Evolutionary conservation across 768 basidiomycete genomes (phyloP).

Genomic region (Leucogyrophana mollusca): DNA sequence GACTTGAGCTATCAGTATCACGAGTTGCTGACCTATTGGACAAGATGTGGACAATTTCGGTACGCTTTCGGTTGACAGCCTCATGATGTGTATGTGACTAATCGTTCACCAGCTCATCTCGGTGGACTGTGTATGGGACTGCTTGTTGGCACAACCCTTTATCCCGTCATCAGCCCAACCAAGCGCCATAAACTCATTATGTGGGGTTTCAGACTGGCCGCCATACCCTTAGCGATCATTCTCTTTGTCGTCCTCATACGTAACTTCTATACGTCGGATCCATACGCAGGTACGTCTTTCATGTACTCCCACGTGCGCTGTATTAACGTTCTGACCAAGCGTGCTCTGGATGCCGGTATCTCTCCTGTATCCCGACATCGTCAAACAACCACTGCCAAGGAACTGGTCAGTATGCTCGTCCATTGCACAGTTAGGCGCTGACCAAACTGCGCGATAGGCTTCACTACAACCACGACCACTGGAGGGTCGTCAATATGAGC

Average conservation of each 20-base stretch:
- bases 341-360: slow-evolving; percentile 83
- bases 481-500: slow-evolving; percentile 27
- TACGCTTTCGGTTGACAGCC: too few relatives aligned
- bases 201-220: slow-evolving; percentile 70
- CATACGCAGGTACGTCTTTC: slow-evolving; percentile 65
- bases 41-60: slow-evolving; percentile 89
- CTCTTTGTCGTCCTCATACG: slow-evolving; percentile 79
- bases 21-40: slow-evolving; percentile 13
- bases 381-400: slow-evolving; percentile 67
- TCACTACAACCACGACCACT: slow-evolving; percentile 30
- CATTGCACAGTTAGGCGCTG: not conserved
- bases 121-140: slow-evolving; percentile 87
- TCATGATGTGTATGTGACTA: not conserved
- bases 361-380: slow-evolving; percentile 84
- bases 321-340: slow-evolving; percentile 40
- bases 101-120: slow-evolving; percentile 62
- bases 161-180: slow-evolving; percentile 85
- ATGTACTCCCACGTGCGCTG: not conserved
- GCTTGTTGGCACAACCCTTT: slow-evolving; percentile 78
- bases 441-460: slow-evolving; percentile 13
- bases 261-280: slow-evolving; percentile 90
- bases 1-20: not conserved
- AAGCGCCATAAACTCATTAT: slow-evolving; percentile 69
- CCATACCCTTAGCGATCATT: slow-evolving; percentile 73
- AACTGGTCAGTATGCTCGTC: slow-evolving; percentile 28